Percentiles rank a stretch among this genome's conserved stretches.
phyloP scores from a whole-genome alignment of 495 filamentous ascomycete species.

The Trichocladium antarcticum region DNA sequence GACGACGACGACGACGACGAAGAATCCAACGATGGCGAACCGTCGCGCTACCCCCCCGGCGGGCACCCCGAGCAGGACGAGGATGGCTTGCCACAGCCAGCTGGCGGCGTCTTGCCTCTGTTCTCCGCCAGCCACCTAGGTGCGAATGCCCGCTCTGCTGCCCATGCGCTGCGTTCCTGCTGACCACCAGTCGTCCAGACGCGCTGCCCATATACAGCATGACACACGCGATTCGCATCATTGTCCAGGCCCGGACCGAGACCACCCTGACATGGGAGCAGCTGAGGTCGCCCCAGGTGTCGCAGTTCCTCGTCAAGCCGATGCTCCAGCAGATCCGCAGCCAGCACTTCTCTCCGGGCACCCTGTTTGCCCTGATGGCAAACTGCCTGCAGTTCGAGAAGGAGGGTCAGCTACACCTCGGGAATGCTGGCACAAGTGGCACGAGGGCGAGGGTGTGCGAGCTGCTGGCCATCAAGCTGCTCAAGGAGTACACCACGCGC shows the following conservation, averaged over 20 bases:
- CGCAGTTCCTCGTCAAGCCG: slow-evolving; percentile 88
- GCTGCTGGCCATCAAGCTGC: slow-evolving; percentile 77
- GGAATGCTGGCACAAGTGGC: slow-evolving; percentile 66
- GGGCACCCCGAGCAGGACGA: slow-evolving; percentile 40
- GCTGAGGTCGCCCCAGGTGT: slow-evolving; percentile 84
- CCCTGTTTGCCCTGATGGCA: slow-evolving; percentile 78
- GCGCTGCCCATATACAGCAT: slow-evolving; percentile 76
- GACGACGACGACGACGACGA: slow-evolving; percentile 45
- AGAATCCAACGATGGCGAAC: slow-evolving; percentile 34
- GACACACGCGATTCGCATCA: slow-evolving; percentile 73
- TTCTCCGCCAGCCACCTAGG: slow-evolving; percentile 76
- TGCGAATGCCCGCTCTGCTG: slow-evolving; percentile 23
- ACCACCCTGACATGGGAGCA: slow-evolving; percentile 94
- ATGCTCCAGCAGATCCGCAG: slow-evolving; percentile 69
- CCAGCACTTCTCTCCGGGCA: slow-evolving; percentile 73
- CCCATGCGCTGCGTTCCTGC: neutral
- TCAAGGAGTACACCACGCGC: slow-evolving; percentile 77
- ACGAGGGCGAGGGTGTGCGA: slow-evolving; percentile 82
- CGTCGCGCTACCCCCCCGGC: slow-evolving; percentile 12
- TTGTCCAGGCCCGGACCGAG: slow-evolving; percentile 74
- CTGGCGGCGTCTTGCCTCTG: slow-evolving; percentile 62
- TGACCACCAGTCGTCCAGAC: slow-evolving; percentile 19
- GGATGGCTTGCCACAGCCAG: slow-evolving; percentile 37
- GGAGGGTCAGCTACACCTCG: slow-evolving; percentile 68
- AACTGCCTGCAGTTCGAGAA: slow-evolving; percentile 90